Evolutionary conservation across 1,284 basidiomycete genomes (phyloP), one percentile per base, ranked within the genome.

Genomic region (Inonotus obliquus): DNA sequence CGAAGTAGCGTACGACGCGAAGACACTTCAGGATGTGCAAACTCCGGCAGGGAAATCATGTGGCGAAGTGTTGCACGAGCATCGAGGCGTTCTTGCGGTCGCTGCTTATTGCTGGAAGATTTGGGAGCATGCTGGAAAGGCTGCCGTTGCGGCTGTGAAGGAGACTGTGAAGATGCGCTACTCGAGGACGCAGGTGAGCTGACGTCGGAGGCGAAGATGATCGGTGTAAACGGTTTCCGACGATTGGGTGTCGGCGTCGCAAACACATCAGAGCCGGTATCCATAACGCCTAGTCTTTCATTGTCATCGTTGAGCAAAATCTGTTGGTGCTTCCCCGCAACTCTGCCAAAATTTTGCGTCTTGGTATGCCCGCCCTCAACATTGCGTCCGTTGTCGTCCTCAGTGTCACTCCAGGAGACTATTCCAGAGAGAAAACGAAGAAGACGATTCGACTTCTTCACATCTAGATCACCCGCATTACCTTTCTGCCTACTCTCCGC

Each of bases 1-100:
- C 21, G 41, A 19, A 39, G 19, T 5, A 35, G 17, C 10, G 23
- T 27, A 39, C 37, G n/a, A 14, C n/a, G 62, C 56, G 48, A 63
- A 63, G 29, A 63, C 62, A 68, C 9, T 11, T 29, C 27, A 6
- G 29, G 19, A n/a, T 17, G 41, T 19, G 29, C 27, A 56, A 88
- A 81, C 65, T 79, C 80, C 19, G 85, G 82, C 11, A 78, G 77
- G 23, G 87, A 89, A 0, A 80, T 80, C 77, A 89, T 87, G 67
- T 88, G 87, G 21, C 87, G 80, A 13, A 90, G 78, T 67, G 87
- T 83, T 7, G 83, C 81, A 10, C 79, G 79, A 6, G 87, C 86
- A 17, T 82, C 83, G n/a, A 77, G 75, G 35, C 66, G 70, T 5
- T 21, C 7, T 39, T 38, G 49, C 11, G 11, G 38, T 13, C 23